phyloP scores from a whole-genome alignment of 2,329 filamentous ascomycete genomes.

The Ascochyta rabiei region DNA sequence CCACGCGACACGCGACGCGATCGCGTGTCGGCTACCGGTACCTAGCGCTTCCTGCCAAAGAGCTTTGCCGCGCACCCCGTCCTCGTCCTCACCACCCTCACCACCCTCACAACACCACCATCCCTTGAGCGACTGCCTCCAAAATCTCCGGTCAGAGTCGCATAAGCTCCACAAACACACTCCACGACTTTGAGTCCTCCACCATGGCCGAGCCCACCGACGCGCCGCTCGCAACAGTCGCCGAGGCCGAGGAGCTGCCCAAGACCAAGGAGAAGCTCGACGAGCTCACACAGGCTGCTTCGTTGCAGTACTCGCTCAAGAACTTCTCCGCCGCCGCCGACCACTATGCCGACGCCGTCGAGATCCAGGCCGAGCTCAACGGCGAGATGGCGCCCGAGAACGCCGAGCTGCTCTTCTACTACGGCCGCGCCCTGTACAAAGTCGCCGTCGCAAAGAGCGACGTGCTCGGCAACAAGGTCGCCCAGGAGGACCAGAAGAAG shows the following conservation, averaged over 20 bases:
- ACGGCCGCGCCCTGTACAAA: constrained; percentile 91
- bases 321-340: constrained; percentile 87
- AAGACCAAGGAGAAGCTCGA: constrained; percentile 68
- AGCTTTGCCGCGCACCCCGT: constrained; percentile 2
- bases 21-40: constrained; percentile 2
- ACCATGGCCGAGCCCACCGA: constrained; percentile 37
- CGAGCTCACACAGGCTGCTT: constrained; percentile 79
- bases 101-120: constrained; percentile 2
- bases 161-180: constrained; percentile 1
- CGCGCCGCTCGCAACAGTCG: constrained; percentile 24
- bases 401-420: constrained; percentile 91
- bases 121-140: not conserved
- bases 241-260: constrained; percentile 37
- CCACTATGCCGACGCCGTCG: constrained; percentile 84
- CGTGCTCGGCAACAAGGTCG: constrained; percentile 83
- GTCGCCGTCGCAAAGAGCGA: constrained; percentile 94
- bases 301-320: constrained; percentile 85
- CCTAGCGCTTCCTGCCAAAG: constrained; percentile 1
- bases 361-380: constrained; percentile 88
- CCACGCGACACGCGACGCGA: constrained; percentile 13
- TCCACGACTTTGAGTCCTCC: not conserved
- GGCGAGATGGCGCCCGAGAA: constrained; percentile 91
- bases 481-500: constrained; percentile 62
- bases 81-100: not conserved
- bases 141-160: constrained; percentile 3